Evolutionary conservation across 768 basidiomycete species (phyloP).

Genomic region (Hirschioporus abietinus): DNA sequence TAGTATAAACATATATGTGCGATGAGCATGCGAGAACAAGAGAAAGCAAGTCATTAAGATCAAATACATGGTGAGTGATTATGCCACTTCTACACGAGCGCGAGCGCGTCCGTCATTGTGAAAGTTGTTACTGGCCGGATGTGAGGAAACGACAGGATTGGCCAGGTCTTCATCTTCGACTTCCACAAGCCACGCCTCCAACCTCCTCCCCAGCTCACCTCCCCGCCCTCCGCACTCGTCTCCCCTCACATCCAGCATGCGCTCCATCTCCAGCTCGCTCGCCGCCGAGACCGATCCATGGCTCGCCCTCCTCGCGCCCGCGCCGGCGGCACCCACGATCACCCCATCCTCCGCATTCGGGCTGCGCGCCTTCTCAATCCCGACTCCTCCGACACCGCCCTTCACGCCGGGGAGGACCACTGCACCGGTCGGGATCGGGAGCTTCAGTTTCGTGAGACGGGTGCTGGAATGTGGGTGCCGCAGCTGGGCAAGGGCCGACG

Average conservation of each 20-base stretch:
- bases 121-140: neutral
- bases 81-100: neutral
- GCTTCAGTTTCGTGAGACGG: conserved; percentile 4
- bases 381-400: neutral
- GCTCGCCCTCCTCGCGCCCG: neutral
- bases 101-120: neutral
- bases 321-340: conserved; percentile 25
- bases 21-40: too few species aligned
- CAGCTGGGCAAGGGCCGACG: neutral
- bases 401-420: conserved; percentile 2
- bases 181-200: conserved; percentile 70
- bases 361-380: neutral
- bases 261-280: conserved; percentile 62
- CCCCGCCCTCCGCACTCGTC: conserved; percentile 78
- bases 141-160: neutral
- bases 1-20: too few species aligned
- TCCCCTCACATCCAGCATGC: conserved; percentile 63
- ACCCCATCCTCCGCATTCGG: neutral
- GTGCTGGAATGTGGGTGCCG: neutral
- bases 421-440: neutral
- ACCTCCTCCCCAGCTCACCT: conserved; percentile 66
- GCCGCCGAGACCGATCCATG: conserved; percentile 41
- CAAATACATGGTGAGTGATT: too few species aligned
- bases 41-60: too few species aligned
- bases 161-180: conserved; percentile 17